A percentile compares a stretch with the other conserved stretches of the same genome.
phyloP scores from a whole-genome alignment of 2,329 filamentous ascomycete genomes.

The Colletotrichum sp. region DNA sequence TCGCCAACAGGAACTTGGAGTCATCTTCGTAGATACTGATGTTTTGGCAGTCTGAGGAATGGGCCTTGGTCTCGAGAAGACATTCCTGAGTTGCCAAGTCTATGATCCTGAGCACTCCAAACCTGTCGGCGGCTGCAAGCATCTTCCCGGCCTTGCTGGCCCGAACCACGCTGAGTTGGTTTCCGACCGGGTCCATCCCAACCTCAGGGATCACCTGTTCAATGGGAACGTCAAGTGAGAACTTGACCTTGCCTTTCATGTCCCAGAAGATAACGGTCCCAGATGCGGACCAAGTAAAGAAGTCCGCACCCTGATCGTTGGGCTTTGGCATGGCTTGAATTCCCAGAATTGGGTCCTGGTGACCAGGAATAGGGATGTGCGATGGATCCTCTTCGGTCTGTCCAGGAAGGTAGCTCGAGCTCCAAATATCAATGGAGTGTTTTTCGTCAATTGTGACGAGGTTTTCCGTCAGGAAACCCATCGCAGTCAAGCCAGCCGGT shows the following conservation, averaged over 20 bases:
- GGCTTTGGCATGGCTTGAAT: constrained; percentile 68
- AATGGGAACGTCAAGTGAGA: constrained; percentile 69
- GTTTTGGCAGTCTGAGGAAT: constrained; percentile 83
- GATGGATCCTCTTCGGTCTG: constrained; percentile 40
- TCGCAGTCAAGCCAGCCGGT: constrained; percentile 61
- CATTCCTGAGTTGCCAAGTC: constrained; percentile 66
- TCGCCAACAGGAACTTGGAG: constrained; percentile 72
- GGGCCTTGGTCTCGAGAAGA: constrained; percentile 79
- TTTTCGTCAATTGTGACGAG: constrained; percentile 78
- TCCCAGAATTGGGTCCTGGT: constrained; percentile 72
- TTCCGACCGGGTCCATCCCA: constrained; percentile 53
- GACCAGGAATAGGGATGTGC: constrained; percentile 65
- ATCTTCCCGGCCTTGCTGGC: constrained; percentile 66
- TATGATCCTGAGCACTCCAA: constrained; percentile 79
- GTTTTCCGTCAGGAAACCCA: constrained; percentile 71
- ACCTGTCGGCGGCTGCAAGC: constrained; percentile 84
- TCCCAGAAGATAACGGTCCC: constrained; percentile 87
- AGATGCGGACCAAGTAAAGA: constrained; percentile 87
- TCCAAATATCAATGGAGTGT: constrained; percentile 75
- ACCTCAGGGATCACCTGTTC: constrained; percentile 62
- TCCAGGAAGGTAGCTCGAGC: constrained; percentile 47
- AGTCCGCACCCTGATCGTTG: constrained; percentile 69
- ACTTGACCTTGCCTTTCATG: constrained; percentile 70
- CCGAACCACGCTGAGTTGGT: constrained; percentile 65
- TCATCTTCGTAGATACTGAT: constrained; percentile 74